Evolutionary conservation across 148 eudicot genomes (phyloP).

Genomic region (Rhododendron mucronatum): DNA sequence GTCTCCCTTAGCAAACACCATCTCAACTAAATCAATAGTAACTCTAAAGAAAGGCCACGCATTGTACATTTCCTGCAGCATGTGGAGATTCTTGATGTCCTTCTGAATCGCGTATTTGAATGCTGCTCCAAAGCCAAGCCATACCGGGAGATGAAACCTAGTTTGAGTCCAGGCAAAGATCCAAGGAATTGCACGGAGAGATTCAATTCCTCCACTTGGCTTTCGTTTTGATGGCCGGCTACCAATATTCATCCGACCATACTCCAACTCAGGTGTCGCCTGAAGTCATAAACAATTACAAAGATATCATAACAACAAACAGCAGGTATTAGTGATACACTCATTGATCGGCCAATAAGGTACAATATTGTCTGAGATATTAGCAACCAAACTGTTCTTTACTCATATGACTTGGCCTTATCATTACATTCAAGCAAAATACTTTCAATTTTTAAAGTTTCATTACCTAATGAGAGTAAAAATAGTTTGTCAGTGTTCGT

Average conservation of each 20-base stretch:
- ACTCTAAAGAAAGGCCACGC: conserved; percentile 98
- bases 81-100: conserved; percentile 62
- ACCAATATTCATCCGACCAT: conserved; percentile 98
- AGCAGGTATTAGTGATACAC: not conserved
- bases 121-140: conserved; percentile 98
- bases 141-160: conserved; percentile 93
- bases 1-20: conserved; percentile 99
- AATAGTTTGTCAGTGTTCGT: not conserved
- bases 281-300: conserved; percentile 8
- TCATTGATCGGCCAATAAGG: not conserved
- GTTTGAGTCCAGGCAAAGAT: conserved; percentile 99
- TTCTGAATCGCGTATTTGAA: conserved; percentile 60
- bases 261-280: conserved; percentile 98
- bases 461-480: not conserved
- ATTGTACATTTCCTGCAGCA: conserved; percentile 92
- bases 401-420: not conserved
- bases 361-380: not conserved
- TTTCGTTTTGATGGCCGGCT: conserved; percentile 97
- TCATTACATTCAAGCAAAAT: not conserved
- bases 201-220: conserved; percentile 97
- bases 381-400: not conserved
- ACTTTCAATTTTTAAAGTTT: not conserved
- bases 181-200: conserved; percentile 99
- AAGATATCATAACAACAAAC: not conserved
- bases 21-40: conserved; percentile 87